phyloP scores from a whole-genome alignment of 306 rosid species.

The Dryas octopetala region DNA sequence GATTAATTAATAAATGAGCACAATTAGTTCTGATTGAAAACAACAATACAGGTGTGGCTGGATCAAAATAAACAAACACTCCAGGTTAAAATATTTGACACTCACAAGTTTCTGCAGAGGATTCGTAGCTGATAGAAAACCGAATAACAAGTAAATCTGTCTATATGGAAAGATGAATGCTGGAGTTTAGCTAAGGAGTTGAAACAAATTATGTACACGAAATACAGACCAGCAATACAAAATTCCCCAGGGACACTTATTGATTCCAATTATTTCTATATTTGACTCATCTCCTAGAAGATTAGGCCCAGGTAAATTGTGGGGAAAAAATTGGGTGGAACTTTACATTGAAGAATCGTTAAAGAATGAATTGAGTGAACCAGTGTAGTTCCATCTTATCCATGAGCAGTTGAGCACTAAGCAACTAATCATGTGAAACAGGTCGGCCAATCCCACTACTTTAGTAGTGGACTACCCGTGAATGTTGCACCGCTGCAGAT shows the following conservation, averaged over 20 bases:
- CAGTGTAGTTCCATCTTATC: conserved; percentile 15
- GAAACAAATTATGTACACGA: conserved; percentile 45
- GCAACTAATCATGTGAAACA: background rate
- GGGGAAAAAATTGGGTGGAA: conserved; percentile 32
- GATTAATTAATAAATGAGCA: background rate
- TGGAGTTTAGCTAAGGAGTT: background rate
- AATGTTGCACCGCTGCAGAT: conserved; percentile 85
- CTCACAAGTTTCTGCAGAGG: background rate
- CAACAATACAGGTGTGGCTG: no score
- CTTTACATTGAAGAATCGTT: conserved; percentile 63
- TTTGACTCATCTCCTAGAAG: conserved; percentile 47
- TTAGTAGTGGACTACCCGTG: conserved; percentile 46
- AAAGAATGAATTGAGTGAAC: conserved; percentile 47
- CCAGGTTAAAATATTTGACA: no score
- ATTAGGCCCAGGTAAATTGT: conserved; percentile 25
- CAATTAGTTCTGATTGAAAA: background rate
- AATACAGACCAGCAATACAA: conserved; percentile 20
- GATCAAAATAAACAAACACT: no score
- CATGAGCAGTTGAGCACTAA: background rate
- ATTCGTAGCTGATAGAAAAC: background rate
- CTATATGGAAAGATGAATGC: background rate
- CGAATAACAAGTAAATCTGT: background rate
- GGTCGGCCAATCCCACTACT: background rate
- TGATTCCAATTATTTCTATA: conserved; percentile 40
- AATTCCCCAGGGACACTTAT: conserved; percentile 38